Evolutionary conservation across 208 protist species (phyloP), one percentile per base, ranked within the genome.

Genomic region (Tetramitus jugosus): DNA sequence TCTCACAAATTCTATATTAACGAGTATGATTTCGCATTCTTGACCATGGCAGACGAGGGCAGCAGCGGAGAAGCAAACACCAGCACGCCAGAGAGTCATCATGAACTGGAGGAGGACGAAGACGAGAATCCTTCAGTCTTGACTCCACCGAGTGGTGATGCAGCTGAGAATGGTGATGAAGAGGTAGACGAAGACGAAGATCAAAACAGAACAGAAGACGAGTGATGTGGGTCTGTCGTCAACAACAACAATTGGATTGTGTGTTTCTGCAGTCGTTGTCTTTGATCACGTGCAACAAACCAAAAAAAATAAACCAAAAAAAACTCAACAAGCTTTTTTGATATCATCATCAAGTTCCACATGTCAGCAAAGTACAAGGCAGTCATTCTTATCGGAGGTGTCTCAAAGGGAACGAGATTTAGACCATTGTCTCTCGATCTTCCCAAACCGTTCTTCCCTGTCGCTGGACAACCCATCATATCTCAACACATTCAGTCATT

Each of bases 401-500:
- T 26, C 20, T 56, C 49, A 56, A 94, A 91, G 74, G 91, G 92
- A 64, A 93, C 91, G n/a, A 87, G 96, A 35, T 88, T 99, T 26
- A 92, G 96, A 53, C 96, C 96, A 35, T 87, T 99, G 26, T 98
- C 96, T 8, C 84, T 99, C 23, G 94, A 93, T 4, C 83, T 87
- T 37, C 96, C 96, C 13, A 99, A 99, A 85, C 96, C 96, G 8
- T 86, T 98, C 4, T 94, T 99, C 0, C 92, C 93, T 6, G 97
- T 99, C 83, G 93, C 90, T 78, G 98, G 98, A 87, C 96, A 97
- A 86, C 89, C 95, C 8, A 97, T 98, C 87, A 94, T 98, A 49
- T 80, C 96, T 35, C 95, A 98, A 83, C 95, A 98, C 82, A 92
- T 99, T 35, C 91, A 97, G 83, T 95, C 94, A n/a, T 81, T 98